phyloP scores from a whole-genome alignment of 495 filamentous ascomycete species.

The Daldinia decipiens region DNA sequence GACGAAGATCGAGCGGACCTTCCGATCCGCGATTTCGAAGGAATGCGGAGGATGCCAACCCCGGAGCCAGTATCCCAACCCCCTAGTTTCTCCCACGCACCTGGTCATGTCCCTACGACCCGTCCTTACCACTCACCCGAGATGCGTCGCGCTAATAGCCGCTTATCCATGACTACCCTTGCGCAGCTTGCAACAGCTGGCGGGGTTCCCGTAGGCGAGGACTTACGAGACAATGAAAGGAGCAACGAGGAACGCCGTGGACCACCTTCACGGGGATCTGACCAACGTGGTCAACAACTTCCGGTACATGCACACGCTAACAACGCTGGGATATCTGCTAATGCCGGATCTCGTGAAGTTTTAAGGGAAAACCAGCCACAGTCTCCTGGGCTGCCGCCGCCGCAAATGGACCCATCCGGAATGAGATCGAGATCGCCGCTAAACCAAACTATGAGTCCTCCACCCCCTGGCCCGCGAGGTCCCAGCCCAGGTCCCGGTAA shows the following conservation, averaged over 20 bases:
- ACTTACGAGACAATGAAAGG: slow-evolving; percentile 33
- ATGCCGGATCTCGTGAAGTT: slow-evolving; percentile 62
- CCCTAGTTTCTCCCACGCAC: slow-evolving; percentile 77
- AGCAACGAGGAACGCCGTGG: slow-evolving; percentile 42
- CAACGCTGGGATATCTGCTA: slow-evolving; percentile 60
- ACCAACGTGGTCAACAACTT: slow-evolving; percentile 45
- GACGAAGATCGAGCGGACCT: slow-evolving; percentile 60
- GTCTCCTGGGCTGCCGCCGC: slow-evolving; percentile 50
- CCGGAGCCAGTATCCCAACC: slow-evolving; percentile 79
- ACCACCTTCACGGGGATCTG: slow-evolving; percentile 44
- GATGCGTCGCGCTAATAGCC: slow-evolving; percentile 77
- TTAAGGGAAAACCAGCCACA: slow-evolving; percentile 48
- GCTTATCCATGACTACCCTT: slow-evolving; percentile 83
- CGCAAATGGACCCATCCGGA: slow-evolving; percentile 45
- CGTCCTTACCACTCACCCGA: slow-evolving; percentile 78
- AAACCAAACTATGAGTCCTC: slow-evolving; percentile 37
- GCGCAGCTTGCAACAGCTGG: slow-evolving; percentile 77
- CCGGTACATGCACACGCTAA: slow-evolving; percentile 61
- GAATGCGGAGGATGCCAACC: slow-evolving; percentile 65
- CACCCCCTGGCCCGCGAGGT: slow-evolving; percentile 32
- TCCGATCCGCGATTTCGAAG: slow-evolving; percentile 58
- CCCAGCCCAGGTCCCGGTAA: slow-evolving; percentile 32
- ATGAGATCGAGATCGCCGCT: slow-evolving; percentile 53
- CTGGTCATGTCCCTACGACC: slow-evolving; percentile 71
- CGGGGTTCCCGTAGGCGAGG: slow-evolving; percentile 51